phyloP scores from a whole-genome alignment of 345 rosid species.

The Brassica rapa region DNA sequence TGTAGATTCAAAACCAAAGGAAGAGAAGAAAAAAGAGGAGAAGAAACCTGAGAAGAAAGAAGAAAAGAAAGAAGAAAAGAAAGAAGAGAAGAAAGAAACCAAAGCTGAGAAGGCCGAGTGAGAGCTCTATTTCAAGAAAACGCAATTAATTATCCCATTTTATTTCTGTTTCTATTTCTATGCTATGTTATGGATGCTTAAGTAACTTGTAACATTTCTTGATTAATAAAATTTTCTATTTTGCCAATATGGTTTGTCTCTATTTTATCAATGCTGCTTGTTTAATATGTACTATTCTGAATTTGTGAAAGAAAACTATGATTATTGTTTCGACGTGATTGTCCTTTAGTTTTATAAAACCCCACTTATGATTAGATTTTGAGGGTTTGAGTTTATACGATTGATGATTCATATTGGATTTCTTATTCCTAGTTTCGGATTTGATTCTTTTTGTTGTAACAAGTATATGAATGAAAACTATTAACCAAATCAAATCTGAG shows the following conservation, averaged over 20 bases:
- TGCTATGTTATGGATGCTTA: slow-evolving; percentile 13
- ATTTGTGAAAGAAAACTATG: slow-evolving; percentile 12
- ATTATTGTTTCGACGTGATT: slow-evolving; percentile 2
- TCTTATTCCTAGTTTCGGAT: background rate
- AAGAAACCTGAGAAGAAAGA: slow-evolving; percentile 28
- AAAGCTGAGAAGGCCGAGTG: slow-evolving; percentile 38
- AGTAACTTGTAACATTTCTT: slow-evolving; percentile 5
- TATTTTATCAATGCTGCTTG: slow-evolving; percentile 5
- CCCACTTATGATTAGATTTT: background rate
- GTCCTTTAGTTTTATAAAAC: background rate
- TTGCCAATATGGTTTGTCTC: background rate
- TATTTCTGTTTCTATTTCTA: slow-evolving; percentile 4
- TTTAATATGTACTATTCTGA: background rate
- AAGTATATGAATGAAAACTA: background rate
- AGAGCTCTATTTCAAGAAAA: background rate
- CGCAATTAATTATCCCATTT: slow-evolving; percentile 23
- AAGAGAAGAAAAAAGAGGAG: slow-evolving; percentile 53
- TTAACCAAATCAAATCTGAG: background rate
- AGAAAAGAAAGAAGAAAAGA: slow-evolving; percentile 38
- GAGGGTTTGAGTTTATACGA: background rate
- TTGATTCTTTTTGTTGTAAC: slow-evolving; percentile 3
- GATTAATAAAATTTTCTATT: background rate
- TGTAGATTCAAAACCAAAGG: slow-evolving; percentile 49
- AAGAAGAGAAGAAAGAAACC: slow-evolving; percentile 37
- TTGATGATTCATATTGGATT: background rate